Base-by-base conservation (phyloP, 148 eudicot species). In the Rhododendron simsii region DNA sequence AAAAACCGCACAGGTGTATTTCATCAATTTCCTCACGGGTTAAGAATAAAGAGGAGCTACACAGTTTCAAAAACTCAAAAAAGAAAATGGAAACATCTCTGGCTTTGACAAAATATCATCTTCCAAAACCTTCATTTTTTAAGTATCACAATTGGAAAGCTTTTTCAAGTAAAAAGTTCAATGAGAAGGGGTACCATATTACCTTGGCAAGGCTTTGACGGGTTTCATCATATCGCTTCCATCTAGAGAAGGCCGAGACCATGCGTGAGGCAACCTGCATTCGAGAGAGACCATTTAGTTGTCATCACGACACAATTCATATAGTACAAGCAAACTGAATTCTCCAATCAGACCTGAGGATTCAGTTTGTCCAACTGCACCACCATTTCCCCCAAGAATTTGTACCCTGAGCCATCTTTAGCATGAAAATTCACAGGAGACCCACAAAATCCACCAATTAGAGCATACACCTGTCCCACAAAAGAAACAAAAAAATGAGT, bases 371-470 rank as follows among this genome's bases (percentile, higher is more conserved):
- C 99, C 16, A 97, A 93, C 88, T 97, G 91, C 76, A 97, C 89
- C 80, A 95, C 99, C 44, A 95, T 12, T 50, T 95, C 96, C 28
- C 96, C 99, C 91, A 96, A 91, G 84, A 95, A 97, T 90, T 91
- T 91, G 91, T 97, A 95, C n/a, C 99, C 99, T 6, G 98, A 97
- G 48, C 99, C 98, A 84, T 97, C 99, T 86, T 95, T 97, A 5
- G 98, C 98, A 88, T 97, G 98, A 91, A 95, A 97, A 84, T 97
- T 97, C 78, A 97, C 95, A 69, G 93, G 98, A 45, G 99, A 97
- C 63, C 93, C 95, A 87, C 98, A 93, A 83, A 97, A 97, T 78
- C 95, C 96, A 86, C 96, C 99, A 7, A 97, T 91, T 69, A 97
- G 94, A 4, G 98, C 89, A 86, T 93, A 95, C 37, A 97, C 98